Percentiles rank a stretch among this genome's conserved stretches.
phyloP scores from a whole-genome alignment of 2,329 filamentous ascomycete genomes.

The Diaporthe eres region DNA sequence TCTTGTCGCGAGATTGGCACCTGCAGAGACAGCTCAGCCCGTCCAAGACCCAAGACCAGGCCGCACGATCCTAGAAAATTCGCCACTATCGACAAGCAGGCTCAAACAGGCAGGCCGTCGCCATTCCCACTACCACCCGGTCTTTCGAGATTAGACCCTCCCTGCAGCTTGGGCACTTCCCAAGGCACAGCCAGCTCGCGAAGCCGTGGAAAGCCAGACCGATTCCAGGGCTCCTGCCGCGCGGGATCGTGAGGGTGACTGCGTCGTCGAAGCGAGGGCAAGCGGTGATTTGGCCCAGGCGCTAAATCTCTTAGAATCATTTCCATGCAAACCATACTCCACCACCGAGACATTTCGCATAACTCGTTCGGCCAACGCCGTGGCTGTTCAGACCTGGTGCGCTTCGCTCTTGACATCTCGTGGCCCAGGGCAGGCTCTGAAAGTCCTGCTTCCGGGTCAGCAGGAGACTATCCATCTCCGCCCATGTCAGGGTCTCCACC shows the following conservation, averaged over 20 bases:
- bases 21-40: constrained; percentile 29
- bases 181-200: background rate
- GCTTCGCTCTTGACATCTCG: constrained; percentile 69
- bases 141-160: constrained; percentile 6
- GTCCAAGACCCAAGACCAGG: background rate
- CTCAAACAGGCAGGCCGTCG: constrained; percentile 24
- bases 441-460: constrained; percentile 67
- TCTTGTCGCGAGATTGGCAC: constrained; percentile 22
- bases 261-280: constrained; percentile 46
- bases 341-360: constrained; percentile 58
- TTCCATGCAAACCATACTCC: constrained; percentile 70
- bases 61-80: constrained; percentile 14
- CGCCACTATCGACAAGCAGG: constrained; percentile 31
- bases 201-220: constrained; percentile 17
- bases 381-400: constrained; percentile 68
- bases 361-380: constrained; percentile 71
- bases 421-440: constrained; percentile 69
- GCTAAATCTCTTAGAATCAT: constrained; percentile 44
- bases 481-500: constrained; percentile 81
- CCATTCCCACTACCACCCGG: constrained; percentile 1
- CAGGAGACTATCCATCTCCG: constrained; percentile 77
- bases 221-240: constrained; percentile 42
- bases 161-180: background rate
- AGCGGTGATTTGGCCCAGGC: constrained; percentile 47
- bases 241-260: constrained; percentile 28